Conservation (phyloP, 192 early-diverging fungal genomes). For the Spinellus fusiger region DNA sequence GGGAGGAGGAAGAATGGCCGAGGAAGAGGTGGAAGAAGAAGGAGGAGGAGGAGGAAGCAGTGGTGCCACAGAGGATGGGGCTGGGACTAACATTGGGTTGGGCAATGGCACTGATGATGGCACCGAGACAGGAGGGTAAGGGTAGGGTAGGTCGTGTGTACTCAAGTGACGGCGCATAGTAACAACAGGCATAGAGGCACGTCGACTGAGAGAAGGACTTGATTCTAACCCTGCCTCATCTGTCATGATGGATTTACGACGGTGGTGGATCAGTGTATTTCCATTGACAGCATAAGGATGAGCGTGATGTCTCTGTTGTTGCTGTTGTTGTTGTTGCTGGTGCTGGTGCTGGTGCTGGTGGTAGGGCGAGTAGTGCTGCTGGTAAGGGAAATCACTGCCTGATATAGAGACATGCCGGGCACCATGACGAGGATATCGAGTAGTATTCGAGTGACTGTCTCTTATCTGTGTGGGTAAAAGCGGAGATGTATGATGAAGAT, state of each 20-base stretch:
- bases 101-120: too few species aligned
- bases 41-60: too few species aligned
- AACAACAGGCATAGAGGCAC: constrained; percentile 30
- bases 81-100: too few species aligned
- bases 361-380: neutral
- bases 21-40: too few species aligned
- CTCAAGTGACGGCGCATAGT: constrained; percentile 1
- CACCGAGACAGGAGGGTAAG: constrained; percentile 5
- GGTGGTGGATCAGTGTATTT: neutral
- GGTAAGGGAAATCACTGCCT: neutral
- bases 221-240: constrained; percentile 1
- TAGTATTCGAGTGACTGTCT: neutral
- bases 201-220: constrained; percentile 12
- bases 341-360: neutral
- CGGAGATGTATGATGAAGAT: neutral
- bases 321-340: neutral
- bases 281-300: neutral
- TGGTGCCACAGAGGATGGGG: too few species aligned
- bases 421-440: constrained; percentile 1
- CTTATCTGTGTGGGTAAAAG: neutral
- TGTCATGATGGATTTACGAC: constrained; percentile 17
- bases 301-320: neutral
- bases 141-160: neutral
- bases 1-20: neutral
- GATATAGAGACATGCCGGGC: neutral